Percentiles rank a stretch among this genome's conserved stretches.
These are phyloP conservation scores for Erythrobasidium hasegawianum DNA, from an alignment of 1,284 basidiomycete genomes.

Conservation along the genomic window DNA sequence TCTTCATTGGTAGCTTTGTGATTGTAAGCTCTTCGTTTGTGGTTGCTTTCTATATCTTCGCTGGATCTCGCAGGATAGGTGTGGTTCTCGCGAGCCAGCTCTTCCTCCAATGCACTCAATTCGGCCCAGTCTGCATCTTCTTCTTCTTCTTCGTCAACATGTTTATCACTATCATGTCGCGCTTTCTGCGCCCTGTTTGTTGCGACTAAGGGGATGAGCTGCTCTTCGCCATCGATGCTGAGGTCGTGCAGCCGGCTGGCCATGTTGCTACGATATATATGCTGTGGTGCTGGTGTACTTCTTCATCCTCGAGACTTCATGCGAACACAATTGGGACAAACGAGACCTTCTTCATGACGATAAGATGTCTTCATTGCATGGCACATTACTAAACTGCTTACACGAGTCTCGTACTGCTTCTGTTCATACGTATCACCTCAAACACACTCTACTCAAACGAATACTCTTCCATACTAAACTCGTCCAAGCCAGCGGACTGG, in stretches of 20 bases:
- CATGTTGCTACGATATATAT: too few species aligned
- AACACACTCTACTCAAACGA: too few species aligned
- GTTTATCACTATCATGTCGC: neutral
- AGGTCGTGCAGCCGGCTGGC: neutral
- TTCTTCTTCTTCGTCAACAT: neutral
- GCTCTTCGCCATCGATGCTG: neutral
- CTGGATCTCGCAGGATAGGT: neutral
- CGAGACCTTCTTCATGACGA: too few species aligned
- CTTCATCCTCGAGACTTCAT: too few species aligned
- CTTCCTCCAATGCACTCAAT: conserved; percentile 2
- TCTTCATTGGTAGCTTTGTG: neutral
- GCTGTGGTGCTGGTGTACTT: too few species aligned
- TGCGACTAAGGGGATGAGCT: neutral
- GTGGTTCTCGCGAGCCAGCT: neutral
- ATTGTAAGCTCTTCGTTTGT: neutral
- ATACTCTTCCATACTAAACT: neutral
- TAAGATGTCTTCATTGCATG: too few species aligned
- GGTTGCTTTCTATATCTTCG: neutral
- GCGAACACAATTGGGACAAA: too few species aligned
- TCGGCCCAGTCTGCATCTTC: neutral
- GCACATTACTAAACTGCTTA: too few species aligned
- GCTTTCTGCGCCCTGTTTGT: neutral
- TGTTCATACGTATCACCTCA: too few species aligned
- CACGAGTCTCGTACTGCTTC: too few species aligned
- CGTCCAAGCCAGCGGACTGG: neutral